Evolutionary conservation across 805 yeast species (phyloP).

Genomic region (Hanseniaspora occidentalis): DNA sequence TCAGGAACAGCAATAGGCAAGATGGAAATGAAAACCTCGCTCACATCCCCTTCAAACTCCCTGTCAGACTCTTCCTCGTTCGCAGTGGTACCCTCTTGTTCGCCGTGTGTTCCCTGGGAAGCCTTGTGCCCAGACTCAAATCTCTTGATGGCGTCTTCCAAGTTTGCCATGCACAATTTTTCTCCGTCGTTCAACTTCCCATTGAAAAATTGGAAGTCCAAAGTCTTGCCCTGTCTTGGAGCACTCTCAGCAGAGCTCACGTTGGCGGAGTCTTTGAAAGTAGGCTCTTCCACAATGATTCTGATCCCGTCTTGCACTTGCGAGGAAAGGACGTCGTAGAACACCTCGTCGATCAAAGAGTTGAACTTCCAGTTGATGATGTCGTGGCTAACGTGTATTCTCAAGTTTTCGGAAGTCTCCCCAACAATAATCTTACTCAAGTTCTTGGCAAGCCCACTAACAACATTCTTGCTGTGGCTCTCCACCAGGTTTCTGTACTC

Average conservation of each 20-base stretch:
- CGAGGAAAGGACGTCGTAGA: conserved; percentile 45
- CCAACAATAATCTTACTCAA: conserved; percentile 23
- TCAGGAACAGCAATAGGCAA: conserved; percentile 38
- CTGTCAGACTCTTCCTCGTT: conserved; percentile 7
- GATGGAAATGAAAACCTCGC: conserved; percentile 60
- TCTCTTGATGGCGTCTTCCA: conserved; percentile 54
- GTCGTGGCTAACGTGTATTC: conserved; percentile 58
- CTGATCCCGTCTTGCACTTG: conserved; percentile 73
- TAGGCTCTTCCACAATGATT: conserved; percentile 43
- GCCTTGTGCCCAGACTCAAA: conserved; percentile 8
- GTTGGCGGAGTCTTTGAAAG: conserved; percentile 7
- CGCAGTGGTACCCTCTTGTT: conserved; percentile 2
- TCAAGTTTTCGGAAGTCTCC: conserved; percentile 39
- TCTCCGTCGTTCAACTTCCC: conserved; percentile 79
- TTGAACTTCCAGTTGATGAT: conserved; percentile 41
- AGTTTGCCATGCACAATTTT: conserved; percentile 76
- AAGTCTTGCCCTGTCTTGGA: conserved; percentile 42
- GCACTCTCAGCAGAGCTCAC: conserved; percentile 4
- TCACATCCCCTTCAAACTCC: conserved; percentile 21
- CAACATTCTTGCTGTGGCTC: conserved; percentile 18
- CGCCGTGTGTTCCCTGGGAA: conserved; percentile 15
- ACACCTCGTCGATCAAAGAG: conserved; percentile 36
- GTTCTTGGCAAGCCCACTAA: conserved; percentile 22
- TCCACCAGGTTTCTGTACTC: conserved; percentile 4
- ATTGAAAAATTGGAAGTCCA: conserved; percentile 28